These are phyloP conservation scores for Populus simonii DNA, from an alignment of 345 rosid species.

Conservation along the genomic window DNA sequence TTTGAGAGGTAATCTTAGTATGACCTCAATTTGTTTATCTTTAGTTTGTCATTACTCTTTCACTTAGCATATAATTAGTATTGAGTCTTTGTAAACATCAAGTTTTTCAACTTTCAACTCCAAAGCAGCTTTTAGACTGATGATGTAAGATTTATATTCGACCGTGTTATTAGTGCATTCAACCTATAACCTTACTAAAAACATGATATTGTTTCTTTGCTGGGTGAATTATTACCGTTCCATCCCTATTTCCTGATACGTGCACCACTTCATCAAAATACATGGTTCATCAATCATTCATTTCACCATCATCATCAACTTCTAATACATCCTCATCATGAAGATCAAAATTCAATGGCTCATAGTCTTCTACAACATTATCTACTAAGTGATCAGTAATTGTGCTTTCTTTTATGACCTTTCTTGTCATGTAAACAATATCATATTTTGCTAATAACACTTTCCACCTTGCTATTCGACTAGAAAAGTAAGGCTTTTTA, in stretches of 20 bases:
- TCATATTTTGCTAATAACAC: not conserved
- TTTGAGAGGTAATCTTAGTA: too few species aligned
- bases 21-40: too few species aligned
- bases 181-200: not conserved
- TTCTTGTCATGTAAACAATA: not conserved
- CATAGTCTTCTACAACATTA: not conserved
- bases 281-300: not conserved
- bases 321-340: too few species aligned
- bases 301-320: not conserved
- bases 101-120: too few species aligned
- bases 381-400: not conserved
- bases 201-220: fast-evolving
- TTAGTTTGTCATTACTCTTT: too few species aligned
- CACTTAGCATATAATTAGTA: too few species aligned
- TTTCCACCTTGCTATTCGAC: too few species aligned
- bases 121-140: not conserved
- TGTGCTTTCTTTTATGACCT: not conserved
- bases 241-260: not conserved
- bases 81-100: not conserved
- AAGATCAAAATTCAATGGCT: not conserved
- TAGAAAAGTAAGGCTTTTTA: too few species aligned
- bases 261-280: not conserved
- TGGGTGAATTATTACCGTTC: not conserved
- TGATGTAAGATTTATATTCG: not conserved
- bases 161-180: not conserved